Base-by-base conservation (phyloP, 441 rosid genomes). In the Caryocar brasiliense region DNA sequence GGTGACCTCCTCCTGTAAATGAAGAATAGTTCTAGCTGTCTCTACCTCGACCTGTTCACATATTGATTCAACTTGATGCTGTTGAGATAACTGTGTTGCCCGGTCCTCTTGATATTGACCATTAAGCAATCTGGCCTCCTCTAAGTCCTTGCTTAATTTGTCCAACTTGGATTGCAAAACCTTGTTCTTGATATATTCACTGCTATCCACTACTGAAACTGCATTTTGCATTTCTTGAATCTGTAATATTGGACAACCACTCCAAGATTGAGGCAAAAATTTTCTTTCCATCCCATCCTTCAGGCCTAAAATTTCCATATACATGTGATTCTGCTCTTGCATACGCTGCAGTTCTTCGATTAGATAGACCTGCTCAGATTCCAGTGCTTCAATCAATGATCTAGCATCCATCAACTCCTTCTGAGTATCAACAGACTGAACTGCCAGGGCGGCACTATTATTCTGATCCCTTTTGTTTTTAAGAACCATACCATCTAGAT, bases 41-140 rank as follows among this genome's bases (percentile, higher is more conserved):
- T 92, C 98, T 38, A 64, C 57, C 70, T 92, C 98, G 54, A 80
- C 98, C 66, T 92, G 85, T 51, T 92, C 94, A 28, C 83, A 44
- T 51, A 87, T 73, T 59, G 78, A 58, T 52, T 83, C 86, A 56
- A 71, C 75, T 62, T 83, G 81, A 38, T 71, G 76, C 68, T 72
- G 83, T 21, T 61, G 74, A 68, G 83, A 80, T 51, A 81, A 59
- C 49, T 67, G 81, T 29, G 82, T 73, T 55, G 64, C 68, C 49
- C 64, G 79, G 58, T 77, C 82, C 37, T 79, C 78, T 55, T 73
- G 72, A 72, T 79, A 83, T 46, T 56, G 79, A 45, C 49, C 62
- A 58, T 82, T 84, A 43, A 73, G 81, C 27, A 62, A 60, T 54
- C 68, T 80, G 33, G 85, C 78, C 47, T 71, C 61, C 62, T 83